Conservation (phyloP, 2,329 filamentous ascomycete species). For the Colletotrichum sp. region DNA sequence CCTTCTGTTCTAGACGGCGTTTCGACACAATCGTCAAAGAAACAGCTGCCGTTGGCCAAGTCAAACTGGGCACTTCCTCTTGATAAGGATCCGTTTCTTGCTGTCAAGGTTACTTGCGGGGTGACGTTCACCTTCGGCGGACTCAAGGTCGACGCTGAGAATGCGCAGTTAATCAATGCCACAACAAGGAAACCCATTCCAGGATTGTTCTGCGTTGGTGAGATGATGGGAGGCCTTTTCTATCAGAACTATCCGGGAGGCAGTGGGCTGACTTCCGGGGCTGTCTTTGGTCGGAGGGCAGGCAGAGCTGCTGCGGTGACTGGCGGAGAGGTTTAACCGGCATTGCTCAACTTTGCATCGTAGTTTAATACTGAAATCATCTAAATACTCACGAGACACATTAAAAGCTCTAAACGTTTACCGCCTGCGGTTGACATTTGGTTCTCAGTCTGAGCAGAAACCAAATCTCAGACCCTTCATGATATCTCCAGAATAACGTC, state of each 20-base stretch:
- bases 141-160: constrained; percentile 58
- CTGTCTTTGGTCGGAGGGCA: constrained; percentile 52
- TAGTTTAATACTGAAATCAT: background rate
- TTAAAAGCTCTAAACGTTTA: background rate
- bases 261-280: constrained; percentile 63
- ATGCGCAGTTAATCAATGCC: constrained; percentile 54
- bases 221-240: constrained; percentile 70
- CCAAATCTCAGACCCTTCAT: too few relatives aligned
- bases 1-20: constrained; percentile 65
- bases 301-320: constrained; percentile 24
- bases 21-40: constrained; percentile 58
- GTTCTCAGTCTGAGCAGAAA: too few relatives aligned
- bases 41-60: constrained; percentile 55
- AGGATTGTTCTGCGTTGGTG: constrained; percentile 64
- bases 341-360: background rate
- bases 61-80: constrained; percentile 70
- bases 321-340: background rate
- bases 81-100: constrained; percentile 60
- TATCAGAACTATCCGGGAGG: constrained; percentile 68
- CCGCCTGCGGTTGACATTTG: fast-evolving
- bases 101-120: constrained; percentile 67
- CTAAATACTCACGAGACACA: fast-evolving
- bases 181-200: constrained; percentile 49
- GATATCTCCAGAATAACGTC: too few relatives aligned
- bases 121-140: constrained; percentile 74